phyloP scores from a whole-genome alignment of 306 rosid species.

The Castanea sativa region DNA sequence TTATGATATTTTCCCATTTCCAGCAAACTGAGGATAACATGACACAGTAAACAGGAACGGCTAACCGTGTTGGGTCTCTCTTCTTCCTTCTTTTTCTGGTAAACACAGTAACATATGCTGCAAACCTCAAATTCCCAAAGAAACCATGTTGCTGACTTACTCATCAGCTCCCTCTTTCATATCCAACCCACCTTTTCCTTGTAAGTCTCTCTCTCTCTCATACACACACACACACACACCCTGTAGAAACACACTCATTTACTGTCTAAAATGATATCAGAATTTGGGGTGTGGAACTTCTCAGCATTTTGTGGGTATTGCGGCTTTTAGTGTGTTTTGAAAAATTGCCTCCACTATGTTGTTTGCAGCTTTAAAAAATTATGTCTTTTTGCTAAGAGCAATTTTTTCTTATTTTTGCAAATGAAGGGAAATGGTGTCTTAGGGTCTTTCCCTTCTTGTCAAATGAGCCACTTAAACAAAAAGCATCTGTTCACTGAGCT shows the following conservation, averaged over 20 bases:
- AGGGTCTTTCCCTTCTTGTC: background rate
- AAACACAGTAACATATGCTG: conserved; percentile 4
- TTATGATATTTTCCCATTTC: conserved; percentile 1
- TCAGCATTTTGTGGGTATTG: background rate
- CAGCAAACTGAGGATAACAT: conserved; percentile 25
- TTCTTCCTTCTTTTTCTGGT: background rate
- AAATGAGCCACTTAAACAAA: background rate
- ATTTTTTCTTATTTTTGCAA: background rate
- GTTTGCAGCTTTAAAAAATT: background rate
- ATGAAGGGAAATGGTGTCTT: background rate
- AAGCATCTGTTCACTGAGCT: background rate
- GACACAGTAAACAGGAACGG: background rate
- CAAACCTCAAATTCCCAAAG: background rate
- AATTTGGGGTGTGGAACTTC: background rate
- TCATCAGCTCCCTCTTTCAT: conserved; percentile 30
- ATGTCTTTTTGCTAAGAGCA: background rate
- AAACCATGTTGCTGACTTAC: conserved; percentile 41
- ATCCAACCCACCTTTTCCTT: conserved; percentile 31
- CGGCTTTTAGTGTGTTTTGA: background rate
- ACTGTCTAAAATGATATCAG: background rate
- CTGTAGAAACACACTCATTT: background rate
- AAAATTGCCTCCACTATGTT: background rate
- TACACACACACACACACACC: background rate
- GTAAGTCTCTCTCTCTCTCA: conserved; percentile 44
- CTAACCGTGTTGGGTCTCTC: background rate